Percentiles rank a stretch among this genome's conserved stretches.
Conservation (phyloP, 441 rosid genomes). For the Aquilaria agallochum region DNA sequence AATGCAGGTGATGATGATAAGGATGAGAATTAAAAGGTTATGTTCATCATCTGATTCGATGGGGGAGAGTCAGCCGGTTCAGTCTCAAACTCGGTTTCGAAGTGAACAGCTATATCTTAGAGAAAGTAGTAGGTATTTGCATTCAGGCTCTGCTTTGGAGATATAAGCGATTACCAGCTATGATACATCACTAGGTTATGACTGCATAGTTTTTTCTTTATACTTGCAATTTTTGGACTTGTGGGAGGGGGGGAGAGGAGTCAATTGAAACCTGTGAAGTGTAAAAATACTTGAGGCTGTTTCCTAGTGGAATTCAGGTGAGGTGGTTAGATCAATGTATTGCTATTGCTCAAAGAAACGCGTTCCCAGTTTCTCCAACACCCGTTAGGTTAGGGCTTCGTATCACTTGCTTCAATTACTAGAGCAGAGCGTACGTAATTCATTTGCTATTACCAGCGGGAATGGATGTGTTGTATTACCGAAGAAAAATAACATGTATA, state of each 20-base stretch:
- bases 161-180: too few species aligned
- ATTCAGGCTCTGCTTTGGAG: neutral
- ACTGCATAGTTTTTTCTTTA: neutral
- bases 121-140: slow-evolving; percentile 21
- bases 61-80: slow-evolving; percentile 21
- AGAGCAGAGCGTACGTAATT: too few species aligned
- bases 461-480: too few species aligned
- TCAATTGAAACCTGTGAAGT: slow-evolving; percentile 17
- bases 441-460: too few species aligned
- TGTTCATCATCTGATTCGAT: slow-evolving; percentile 6
- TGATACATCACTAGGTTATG: too few species aligned
- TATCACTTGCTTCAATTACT: too few species aligned
- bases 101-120: slow-evolving; percentile 13
- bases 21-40: slow-evolving; percentile 11
- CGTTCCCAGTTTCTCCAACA: too few species aligned
- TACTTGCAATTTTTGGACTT: neutral
- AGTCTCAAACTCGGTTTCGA: slow-evolving; percentile 10
- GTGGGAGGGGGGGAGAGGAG: slow-evolving; percentile 6
- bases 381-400: too few species aligned
- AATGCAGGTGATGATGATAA: slow-evolving; percentile 21
- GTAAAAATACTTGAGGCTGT: slow-evolving; percentile 30
- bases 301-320: too few species aligned
- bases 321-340: too few species aligned
- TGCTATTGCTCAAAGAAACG: too few species aligned
- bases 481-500: too few species aligned